These are phyloP conservation scores for Phytophthora meadii DNA, from an alignment of 352 stramenopile species.

Conservation along the genomic window DNA sequence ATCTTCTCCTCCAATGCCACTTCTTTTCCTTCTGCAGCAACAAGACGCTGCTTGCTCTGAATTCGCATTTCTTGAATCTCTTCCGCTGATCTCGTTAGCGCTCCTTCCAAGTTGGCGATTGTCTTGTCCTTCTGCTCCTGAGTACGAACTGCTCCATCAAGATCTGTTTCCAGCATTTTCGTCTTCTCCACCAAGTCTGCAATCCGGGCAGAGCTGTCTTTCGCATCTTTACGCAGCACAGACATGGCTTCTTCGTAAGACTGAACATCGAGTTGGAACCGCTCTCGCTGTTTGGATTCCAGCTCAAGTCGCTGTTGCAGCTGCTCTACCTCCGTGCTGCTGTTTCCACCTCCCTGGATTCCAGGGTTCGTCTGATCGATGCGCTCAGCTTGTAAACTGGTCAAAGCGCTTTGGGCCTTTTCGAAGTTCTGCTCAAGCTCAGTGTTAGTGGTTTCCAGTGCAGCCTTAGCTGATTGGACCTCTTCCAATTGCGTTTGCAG, in stretches of 20 bases:
- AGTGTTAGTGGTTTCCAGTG: conserved; percentile 30
- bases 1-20: conserved; percentile 47
- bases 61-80: conserved; percentile 66
- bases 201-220: conserved; percentile 50
- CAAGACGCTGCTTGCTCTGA: conserved; percentile 64
- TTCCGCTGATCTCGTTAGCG: conserved; percentile 48
- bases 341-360: conserved; percentile 1
- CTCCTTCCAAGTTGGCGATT: conserved; percentile 29
- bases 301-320: conserved; percentile 52
- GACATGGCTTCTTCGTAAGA: conserved; percentile 72
- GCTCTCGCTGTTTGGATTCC: conserved; percentile 45
- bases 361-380: conserved; percentile 19
- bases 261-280: conserved; percentile 64
- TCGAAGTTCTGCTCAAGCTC: conserved; percentile 32
- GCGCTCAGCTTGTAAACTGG: conserved; percentile 29
- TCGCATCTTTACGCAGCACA: conserved; percentile 63
- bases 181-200: conserved; percentile 46
- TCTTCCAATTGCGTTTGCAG: conserved; percentile 27
- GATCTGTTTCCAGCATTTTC: conserved; percentile 42
- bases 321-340: conserved; percentile 16
- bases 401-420: conserved; percentile 17
- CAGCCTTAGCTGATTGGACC: conserved; percentile 11
- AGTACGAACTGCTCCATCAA: conserved; percentile 16
- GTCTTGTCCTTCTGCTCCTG: conserved; percentile 52
- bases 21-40: conserved; percentile 51